Base-by-base conservation (phyloP, 2,329 filamentous ascomycete species). In the Penicillium oxalicum region DNA sequence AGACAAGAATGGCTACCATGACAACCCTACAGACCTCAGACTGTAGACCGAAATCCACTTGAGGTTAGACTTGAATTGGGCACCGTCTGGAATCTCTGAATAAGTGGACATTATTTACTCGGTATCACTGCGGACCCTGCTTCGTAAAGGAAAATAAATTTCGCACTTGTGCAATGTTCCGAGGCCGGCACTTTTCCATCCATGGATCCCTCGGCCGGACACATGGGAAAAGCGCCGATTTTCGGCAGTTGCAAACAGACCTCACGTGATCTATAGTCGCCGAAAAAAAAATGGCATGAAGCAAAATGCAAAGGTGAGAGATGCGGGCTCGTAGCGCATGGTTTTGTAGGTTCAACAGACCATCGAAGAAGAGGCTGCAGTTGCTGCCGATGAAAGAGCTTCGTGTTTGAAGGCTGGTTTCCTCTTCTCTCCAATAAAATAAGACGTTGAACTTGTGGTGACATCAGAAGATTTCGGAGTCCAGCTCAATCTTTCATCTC, bases 401-500 rank as follows among this genome's bases (percentile, higher is more conserved):
- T 11, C 29, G 29, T 32, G 11, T 7, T 11, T 32, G 4, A 3
- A 32, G 29, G 29, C 8, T 11, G 8, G 11, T 32, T 11, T 32
- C 4, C 4, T 32, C 29, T 32, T 18, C 18, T 18, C 18, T 18
- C 18, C 18, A 18, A 18, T 18, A 18, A 18, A 18, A 18, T 11
- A 9, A 13, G 3, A 8, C 3, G 24, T 48, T 33, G 49, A 37
- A 34, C 29, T 43, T 28, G 25, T 45, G 34, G 28, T 29, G 9
- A 41, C 26, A 32, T 32, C 11, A 8, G 4, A 5, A 32, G 29
- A 32, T 7, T 32, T 26, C 40, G 35, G 26, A 24, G 34, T 34
- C 44, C 32, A n/a, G 38, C 40, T 62, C 59, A 67, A 43, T 61
- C 61, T 45, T 77, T 71, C 57, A 76, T 68, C 56, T 75, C 73